Base-by-base conservation (phyloP, 129 eudicot genomes). In the Calendula officinalis region DNA sequence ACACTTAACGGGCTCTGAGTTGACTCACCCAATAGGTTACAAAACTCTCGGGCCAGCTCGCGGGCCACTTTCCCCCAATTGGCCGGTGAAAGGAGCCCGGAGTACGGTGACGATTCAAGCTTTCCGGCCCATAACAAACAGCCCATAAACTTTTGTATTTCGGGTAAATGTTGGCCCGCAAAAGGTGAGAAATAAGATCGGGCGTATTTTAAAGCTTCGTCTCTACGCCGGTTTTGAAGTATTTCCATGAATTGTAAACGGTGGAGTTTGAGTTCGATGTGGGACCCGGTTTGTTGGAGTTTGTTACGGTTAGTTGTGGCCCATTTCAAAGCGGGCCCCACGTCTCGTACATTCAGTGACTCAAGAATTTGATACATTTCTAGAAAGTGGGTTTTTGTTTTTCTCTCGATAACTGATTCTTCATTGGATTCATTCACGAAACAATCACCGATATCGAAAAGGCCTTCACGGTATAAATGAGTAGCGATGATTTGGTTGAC, bases 281-380 rank as follows among this genome's bases (percentile, higher is more conserved):
- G 80, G 0, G 96, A 85, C 34, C 96, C 95, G 36, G 54, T 82
- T 70, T 82, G 66, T 34, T 44, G 63, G 10, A 91, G 91, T 16
- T 81, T 75, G 44, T 78, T 85, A 4, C 60, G 83, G 70, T 92
- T 88, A 14, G 33, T 8, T 16, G 82, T 51, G 15, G 88, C 96
- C 98, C 96, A 92, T 2, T 44, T 79, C 37, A 92, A 76, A 49
- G 96, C 98, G 0, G 96, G 91, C 45, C 76, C 95, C 52, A 92
- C 56, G 62, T 92, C 81, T 8, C 75, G 81, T 22, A 22, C 30
- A 68, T 62, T 92, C 85, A 88, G 79, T 33, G 96, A 81, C 68
- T 88, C 82, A 5, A 92, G 89, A 60, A 92, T 83, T 37, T 80
- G 71, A 58, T 77, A 81, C 96, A 92, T 81, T 38, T 92, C 89